Percentiles rank a stretch among this genome's conserved stretches.
Conservation (phyloP, 2,329 filamentous ascomycete species). For the Aphanocladium album region DNA sequence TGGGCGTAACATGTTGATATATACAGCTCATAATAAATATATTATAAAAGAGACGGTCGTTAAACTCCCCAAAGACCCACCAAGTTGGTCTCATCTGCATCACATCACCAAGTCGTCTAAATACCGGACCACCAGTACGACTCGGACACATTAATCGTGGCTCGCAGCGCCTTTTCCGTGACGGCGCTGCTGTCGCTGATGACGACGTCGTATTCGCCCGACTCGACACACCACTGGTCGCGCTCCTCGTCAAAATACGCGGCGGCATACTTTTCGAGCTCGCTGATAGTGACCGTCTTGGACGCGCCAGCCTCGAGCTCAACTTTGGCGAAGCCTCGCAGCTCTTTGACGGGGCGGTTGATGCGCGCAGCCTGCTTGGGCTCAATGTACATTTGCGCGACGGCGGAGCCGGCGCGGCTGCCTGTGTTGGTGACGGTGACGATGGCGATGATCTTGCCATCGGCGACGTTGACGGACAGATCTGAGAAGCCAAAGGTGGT, state of each 20-base stretch:
- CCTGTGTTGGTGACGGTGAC: slow-evolving; percentile 59
- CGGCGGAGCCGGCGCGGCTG: slow-evolving; percentile 44
- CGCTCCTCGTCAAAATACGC: slow-evolving; percentile 68
- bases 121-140: slow-evolving; percentile 65
- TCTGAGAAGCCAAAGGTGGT: slow-evolving; percentile 59
- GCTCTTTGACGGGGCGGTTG: slow-evolving; percentile 54
- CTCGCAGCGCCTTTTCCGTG: slow-evolving; percentile 43
- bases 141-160: slow-evolving; percentile 52
- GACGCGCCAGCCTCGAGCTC: slow-evolving; percentile 55
- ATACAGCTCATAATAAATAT: background rate
- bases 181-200: slow-evolving; percentile 54
- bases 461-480: slow-evolving; percentile 40
- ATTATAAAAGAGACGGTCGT: background rate
- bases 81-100: background rate
- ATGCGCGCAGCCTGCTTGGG: slow-evolving; percentile 49
- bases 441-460: slow-evolving; percentile 44
- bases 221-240: slow-evolving; percentile 60
- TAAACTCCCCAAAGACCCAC: background rate
- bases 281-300: slow-evolving; percentile 49
- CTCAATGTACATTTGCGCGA: slow-evolving; percentile 54
- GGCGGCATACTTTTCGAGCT: slow-evolving; percentile 59
- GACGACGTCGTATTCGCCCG: slow-evolving; percentile 59
- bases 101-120: slow-evolving; percentile 24
- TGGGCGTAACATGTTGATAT: background rate
- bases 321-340: slow-evolving; percentile 63